Evolutionary conservation across 257 asterid species (phyloP).

Genomic region (Solanum etuberosum): DNA sequence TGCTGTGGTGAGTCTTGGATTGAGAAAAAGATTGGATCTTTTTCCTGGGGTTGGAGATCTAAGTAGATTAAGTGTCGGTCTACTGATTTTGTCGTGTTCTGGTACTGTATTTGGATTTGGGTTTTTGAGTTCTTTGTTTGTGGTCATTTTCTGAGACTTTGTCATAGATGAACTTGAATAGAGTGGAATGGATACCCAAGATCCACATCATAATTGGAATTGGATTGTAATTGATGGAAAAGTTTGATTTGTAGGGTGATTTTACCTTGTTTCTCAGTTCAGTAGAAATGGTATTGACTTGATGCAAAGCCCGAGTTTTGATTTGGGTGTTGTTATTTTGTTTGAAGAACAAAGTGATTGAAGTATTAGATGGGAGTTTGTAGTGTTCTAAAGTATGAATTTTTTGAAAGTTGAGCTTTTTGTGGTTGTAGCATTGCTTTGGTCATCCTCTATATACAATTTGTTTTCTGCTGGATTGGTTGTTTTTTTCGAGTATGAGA

Average conservation of each 20-base stretch:
- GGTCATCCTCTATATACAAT: background rate
- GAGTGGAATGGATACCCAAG: background rate
- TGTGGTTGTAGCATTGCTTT: background rate
- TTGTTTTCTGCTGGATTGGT: background rate
- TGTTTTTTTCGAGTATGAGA: background rate
- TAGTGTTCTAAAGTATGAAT: background rate
- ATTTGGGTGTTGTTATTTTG: background rate
- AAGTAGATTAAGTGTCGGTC: background rate
- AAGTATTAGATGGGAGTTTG: background rate
- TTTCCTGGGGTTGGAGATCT: conserved; percentile 22
- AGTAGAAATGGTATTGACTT: background rate
- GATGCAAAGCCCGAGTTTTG: background rate
- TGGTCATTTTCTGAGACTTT: background rate
- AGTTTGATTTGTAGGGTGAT: background rate
- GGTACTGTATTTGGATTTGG: background rate
- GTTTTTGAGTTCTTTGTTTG: background rate
- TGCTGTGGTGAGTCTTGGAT: conserved; percentile 13
- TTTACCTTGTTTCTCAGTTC: background rate
- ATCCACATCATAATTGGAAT: background rate
- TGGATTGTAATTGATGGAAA: background rate
- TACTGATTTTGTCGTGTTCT: conserved; percentile 1
- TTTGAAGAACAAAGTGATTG: background rate
- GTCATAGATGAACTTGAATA: background rate
- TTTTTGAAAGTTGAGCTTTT: background rate
- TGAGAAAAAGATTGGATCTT: conserved; percentile 29